Evolutionary conservation across 768 basidiomycete species (phyloP), one percentile per base, ranked within the genome.

Genomic region (Infundibulicybe gibba): DNA sequence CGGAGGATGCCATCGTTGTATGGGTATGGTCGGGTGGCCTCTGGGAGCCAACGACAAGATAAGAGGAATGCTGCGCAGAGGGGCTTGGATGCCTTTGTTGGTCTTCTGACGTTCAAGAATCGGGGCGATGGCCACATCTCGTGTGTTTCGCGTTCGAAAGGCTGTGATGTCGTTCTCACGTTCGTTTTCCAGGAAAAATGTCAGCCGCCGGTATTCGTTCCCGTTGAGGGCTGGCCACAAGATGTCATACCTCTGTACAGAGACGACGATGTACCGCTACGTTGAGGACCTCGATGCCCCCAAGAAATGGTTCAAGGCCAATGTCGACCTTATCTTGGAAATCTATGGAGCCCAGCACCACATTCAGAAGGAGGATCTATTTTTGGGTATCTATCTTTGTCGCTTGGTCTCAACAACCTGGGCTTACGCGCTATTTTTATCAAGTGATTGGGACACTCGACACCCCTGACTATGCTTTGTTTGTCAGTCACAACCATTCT

Each of bases 401-500:
- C 34, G 19, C 39, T 41, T n/a, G 41, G n/a, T 20, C 17, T 32
- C 13, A 19, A 11, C 31, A 31, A 32, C 14, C 25, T 44, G 13
- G 44, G 32, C 44, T 25, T 21, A 37, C 21, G n/a, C 15, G 17
- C 44, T 52, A 39, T 11, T 10, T 34, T 30, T 49, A 13, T 43
- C 19, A 38, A 75, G 76, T 90, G 17, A 79, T 90, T 30, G 90
- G 90, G 3, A 75, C 84, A 0, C 69, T 93, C 3, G 77, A 80
- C 40, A 76, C 89, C 6, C 74, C 80, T 0, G 83, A 87, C 47
- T 87, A 87, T 62, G 89, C 80, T 0, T 64, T 88, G 19, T 83
- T 90, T 52, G 87, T 90, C 32, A 85, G 85, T 54, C 84, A 89
- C 50, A 70, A 70, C 48, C 85, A 88, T 62, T 77, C 74, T 2